Base-by-base conservation (phyloP, 2,329 filamentous ascomycete species). In the Basipetospora chlamydospora region DNA sequence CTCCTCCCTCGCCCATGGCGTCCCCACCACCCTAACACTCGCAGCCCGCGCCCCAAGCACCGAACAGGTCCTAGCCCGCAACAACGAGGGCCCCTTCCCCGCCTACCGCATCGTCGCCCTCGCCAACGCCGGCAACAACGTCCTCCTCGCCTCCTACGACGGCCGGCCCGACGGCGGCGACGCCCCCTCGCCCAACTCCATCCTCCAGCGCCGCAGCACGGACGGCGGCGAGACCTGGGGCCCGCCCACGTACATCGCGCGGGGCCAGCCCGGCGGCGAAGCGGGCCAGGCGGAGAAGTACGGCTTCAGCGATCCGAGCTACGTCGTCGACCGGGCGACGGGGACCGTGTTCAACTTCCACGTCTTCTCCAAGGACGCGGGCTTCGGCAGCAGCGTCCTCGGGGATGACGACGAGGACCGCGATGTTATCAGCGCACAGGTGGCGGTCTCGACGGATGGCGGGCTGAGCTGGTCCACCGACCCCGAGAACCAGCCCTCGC, bases 271-370 rank as follows among this genome's bases (percentile, higher is more conserved):
- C 4, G 11, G 15, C 16, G 13, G 26, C 23, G 32, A n/a, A n/a
- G n/a, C n/a, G n/a, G n/a, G n/a, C n/a, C n/a, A n/a, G n/a, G n/a
- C n/a, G n/a, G n/a, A 35, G 5, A 26, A 26, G 17, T 35, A 35
- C 15, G 33, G 33, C 11, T 35, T 35, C 23, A 35, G 33, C 16
- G 33, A 35, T 17, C 33, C 33, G 7, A 35, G 33, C 23, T 35
- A 35, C 25, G 23, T 35, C 4, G 33, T 35, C 23, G 33, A 35
- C 25, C 17, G 13, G 7, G 18, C 6, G 12, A 35, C 23, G 2
- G 33, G 33, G 3, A 35, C 22, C 6, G 26, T 35, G 8, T 35
- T 35, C 18, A 35, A 35, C 11, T 35, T 35, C 25, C 33, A 35
- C 10, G 33, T 35, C 13, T 35, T 35, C 23, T 35, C 33, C 2